These are phyloP conservation scores for Carex arenaria DNA, from an alignment of 202 grass and related monocot species.

Conservation along the genomic window DNA sequence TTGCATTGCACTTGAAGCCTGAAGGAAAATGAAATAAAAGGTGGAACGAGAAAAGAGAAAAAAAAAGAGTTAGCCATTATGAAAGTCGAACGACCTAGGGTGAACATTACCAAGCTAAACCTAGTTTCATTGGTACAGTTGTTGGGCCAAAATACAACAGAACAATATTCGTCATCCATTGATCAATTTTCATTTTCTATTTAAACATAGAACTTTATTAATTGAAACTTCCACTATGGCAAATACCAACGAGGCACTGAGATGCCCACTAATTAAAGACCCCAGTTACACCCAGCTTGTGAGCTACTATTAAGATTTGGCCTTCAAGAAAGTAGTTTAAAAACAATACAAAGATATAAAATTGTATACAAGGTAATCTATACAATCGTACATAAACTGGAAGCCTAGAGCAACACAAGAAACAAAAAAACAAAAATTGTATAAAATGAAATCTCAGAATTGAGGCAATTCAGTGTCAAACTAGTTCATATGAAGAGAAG, in stretches of 20 bases:
- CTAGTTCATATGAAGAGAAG: conserved; percentile 92
- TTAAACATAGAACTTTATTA: not conserved
- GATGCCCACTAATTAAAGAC: not conserved
- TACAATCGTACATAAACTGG: not conserved
- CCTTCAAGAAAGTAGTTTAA: not conserved
- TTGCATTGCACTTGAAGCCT: no score
- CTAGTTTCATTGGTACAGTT: not conserved
- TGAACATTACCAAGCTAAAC: no score
- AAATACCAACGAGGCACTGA: not conserved
- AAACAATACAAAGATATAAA: not conserved
- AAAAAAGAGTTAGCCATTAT: no score
- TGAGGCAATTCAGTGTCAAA: conserved; percentile 27
- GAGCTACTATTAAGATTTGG: not conserved
- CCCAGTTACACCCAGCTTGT: not conserved
- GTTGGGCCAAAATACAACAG: not conserved
- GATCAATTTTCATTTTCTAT: not conserved
- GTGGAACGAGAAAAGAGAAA: no score
- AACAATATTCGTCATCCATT: not conserved
- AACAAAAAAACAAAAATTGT: not conserved
- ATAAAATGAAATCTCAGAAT: not conserved
- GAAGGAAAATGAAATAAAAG: no score
- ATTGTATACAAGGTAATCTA: not conserved
- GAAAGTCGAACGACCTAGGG: no score
- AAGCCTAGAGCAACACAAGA: not conserved
- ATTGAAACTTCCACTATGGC: not conserved